A percentile compares a stretch with the other conserved stretches of the same genome.
Conservation (phyloP, 1,284 basidiomycete species). For the Tremellales sp. region DNA sequence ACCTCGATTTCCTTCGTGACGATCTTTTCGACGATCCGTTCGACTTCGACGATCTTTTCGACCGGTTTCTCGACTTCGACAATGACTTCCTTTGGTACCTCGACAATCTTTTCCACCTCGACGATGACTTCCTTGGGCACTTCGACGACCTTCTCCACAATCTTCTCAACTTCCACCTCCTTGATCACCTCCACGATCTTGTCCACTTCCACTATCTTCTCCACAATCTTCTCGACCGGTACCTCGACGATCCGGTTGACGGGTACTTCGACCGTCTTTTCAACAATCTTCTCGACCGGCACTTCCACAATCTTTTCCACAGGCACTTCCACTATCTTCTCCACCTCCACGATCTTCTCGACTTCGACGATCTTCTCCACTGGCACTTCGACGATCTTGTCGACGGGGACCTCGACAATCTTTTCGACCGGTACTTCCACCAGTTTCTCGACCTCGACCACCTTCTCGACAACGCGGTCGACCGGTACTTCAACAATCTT, state of each 20-base stretch:
- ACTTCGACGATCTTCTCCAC: slow-evolving; percentile 40
- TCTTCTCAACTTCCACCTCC: slow-evolving; percentile 25
- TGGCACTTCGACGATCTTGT: slow-evolving; percentile 32
- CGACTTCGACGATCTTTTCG: slow-evolving; percentile 40
- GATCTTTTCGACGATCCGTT: slow-evolving; percentile 46
- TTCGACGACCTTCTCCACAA: slow-evolving; percentile 43
- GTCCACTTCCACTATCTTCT: slow-evolving; percentile 32
- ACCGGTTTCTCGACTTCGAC: slow-evolving; percentile 28
- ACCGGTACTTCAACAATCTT: slow-evolving; percentile 26
- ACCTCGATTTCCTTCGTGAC: slow-evolving; percentile 27
- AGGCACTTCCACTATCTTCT: slow-evolving; percentile 37
- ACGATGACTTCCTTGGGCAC: slow-evolving; percentile 35
- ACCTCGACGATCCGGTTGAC: slow-evolving; percentile 33
- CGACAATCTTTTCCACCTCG: slow-evolving; percentile 46
- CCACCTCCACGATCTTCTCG: slow-evolving; percentile 42
- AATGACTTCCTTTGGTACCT: slow-evolving; percentile 25
- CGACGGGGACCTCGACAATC: slow-evolving; percentile 36
- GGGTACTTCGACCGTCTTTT: slow-evolving; percentile 35
- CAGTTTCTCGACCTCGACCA: slow-evolving; percentile 34
- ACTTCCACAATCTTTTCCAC: slow-evolving; percentile 39
- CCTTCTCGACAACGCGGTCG: slow-evolving; percentile 24
- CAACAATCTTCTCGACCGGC: slow-evolving; percentile 42
- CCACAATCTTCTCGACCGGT: slow-evolving; percentile 33
- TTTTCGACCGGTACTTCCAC: slow-evolving; percentile 35
- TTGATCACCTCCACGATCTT: slow-evolving; percentile 35